Conservation (phyloP, 1,284 basidiomycete genomes). For the Ustilago shanxiensis region DNA sequence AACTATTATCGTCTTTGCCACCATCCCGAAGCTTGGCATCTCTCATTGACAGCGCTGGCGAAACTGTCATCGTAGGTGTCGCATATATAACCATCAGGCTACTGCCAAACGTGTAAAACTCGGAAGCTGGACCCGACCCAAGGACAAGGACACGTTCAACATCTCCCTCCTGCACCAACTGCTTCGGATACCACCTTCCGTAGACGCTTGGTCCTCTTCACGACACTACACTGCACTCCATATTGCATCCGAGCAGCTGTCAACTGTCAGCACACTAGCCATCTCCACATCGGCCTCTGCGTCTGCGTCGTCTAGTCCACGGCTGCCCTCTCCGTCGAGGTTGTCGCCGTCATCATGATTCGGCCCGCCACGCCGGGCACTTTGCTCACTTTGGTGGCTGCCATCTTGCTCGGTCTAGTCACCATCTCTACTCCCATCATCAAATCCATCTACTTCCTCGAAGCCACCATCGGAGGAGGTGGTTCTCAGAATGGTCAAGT, state of each 20-base stretch:
- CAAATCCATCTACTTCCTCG: slow-evolving; percentile 62
- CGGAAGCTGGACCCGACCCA: too few relatives aligned
- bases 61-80: not conserved
- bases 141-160: slow-evolving; percentile 9
- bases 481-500: slow-evolving; percentile 40
- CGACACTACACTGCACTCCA: not conserved
- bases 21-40: not conserved
- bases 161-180: slow-evolving; percentile 7
- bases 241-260: not conserved
- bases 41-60: not conserved
- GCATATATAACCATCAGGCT: not conserved
- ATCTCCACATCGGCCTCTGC: not conserved
- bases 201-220: slow-evolving; percentile 3
- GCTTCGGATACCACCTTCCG: slow-evolving; percentile 14
- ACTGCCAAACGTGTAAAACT: not conserved
- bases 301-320: not conserved
- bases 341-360: slow-evolving; percentile 34
- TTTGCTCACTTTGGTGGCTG: slow-evolving; percentile 55
- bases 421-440: slow-evolving; percentile 62
- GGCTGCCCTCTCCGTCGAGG: not conserved
- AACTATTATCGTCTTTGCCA: not conserved
- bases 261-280: slow-evolving; percentile 4
- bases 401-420: slow-evolving; percentile 59
- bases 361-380: slow-evolving; percentile 59
- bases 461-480: slow-evolving; percentile 51